Percentiles rank a stretch among this genome's conserved stretches.
Evolutionary conservation across 805 yeast genomes (phyloP).

Genomic region (Metschnikowia anglica): DNA sequence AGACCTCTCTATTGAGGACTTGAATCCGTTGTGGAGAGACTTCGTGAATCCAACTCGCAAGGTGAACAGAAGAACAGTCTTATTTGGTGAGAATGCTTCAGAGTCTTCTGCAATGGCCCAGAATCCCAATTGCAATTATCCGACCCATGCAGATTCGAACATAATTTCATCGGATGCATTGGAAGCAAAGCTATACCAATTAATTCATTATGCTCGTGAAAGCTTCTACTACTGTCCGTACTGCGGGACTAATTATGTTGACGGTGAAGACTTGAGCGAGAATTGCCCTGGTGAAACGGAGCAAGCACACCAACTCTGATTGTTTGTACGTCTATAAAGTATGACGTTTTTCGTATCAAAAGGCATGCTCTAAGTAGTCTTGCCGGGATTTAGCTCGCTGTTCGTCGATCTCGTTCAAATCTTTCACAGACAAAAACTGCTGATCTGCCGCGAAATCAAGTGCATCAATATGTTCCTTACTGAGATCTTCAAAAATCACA

Average conservation of each 20-base stretch:
- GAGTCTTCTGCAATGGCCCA: neutral
- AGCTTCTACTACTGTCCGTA: conserved; percentile 17
- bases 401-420: conserved; percentile 20
- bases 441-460: conserved; percentile 20
- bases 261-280: conserved; percentile 9
- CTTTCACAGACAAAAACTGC: conserved; percentile 18
- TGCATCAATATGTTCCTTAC: conserved; percentile 11
- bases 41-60: conserved; percentile 10
- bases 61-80: neutral
- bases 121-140: neutral
- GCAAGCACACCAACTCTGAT: conserved; percentile 5
- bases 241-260: conserved; percentile 15
- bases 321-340: too few species aligned
- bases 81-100: conserved; percentile 4
- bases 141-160: neutral
- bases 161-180: neutral
- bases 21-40: conserved; percentile 45
- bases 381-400: neutral
- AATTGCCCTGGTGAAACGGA: conserved; percentile 18
- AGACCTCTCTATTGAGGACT: conserved; percentile 25
- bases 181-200: conserved; percentile 3
- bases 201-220: conserved; percentile 11
- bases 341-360: conserved; percentile 2
- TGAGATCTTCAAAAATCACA: conserved; percentile 23
- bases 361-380: conserved; percentile 13